phyloP scores from a whole-genome alignment of 257 asterid genomes.

The Solanum sejunctum region DNA sequence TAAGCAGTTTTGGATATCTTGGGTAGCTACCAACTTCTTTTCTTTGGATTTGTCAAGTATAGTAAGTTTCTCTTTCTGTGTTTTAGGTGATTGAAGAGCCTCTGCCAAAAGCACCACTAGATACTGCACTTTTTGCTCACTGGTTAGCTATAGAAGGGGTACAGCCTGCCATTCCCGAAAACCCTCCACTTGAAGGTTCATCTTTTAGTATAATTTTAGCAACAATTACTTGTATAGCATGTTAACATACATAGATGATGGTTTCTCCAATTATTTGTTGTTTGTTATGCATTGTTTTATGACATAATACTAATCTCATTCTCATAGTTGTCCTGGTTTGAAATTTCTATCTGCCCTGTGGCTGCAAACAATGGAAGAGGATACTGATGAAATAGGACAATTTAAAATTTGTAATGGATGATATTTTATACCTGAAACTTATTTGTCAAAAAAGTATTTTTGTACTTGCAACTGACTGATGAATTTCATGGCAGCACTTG shows the following conservation, averaged over 20 bases:
- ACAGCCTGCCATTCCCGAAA: constrained; percentile 96
- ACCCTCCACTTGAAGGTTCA: constrained; percentile 79
- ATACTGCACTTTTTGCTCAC: constrained; percentile 67
- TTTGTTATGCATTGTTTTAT: not conserved
- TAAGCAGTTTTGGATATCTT: constrained; percentile 9
- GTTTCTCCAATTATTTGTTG: not conserved
- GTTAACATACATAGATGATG: not conserved
- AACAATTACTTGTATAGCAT: not conserved
- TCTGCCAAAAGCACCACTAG: constrained; percentile 86
- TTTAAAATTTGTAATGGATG: not conserved
- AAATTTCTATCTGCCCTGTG: not conserved
- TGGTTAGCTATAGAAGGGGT: constrained; percentile 97
- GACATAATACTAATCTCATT: not conserved
- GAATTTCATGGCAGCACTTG: constrained; percentile 32
- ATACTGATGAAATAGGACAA: not conserved
- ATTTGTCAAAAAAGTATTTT: not conserved
- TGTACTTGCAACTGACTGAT: not conserved
- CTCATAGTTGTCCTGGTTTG: not conserved
- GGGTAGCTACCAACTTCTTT: not conserved
- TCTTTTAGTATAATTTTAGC: constrained; percentile 4
- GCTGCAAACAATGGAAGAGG: not conserved
- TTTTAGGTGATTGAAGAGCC: constrained; percentile 92
- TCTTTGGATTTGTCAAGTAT: not conserved
- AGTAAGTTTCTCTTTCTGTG: not conserved
- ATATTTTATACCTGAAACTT: not conserved